Evolutionary conservation across 2,329 filamentous ascomycete species (phyloP), one percentile per base, ranked within the genome.

Genomic region (Ophiostoma montium): DNA sequence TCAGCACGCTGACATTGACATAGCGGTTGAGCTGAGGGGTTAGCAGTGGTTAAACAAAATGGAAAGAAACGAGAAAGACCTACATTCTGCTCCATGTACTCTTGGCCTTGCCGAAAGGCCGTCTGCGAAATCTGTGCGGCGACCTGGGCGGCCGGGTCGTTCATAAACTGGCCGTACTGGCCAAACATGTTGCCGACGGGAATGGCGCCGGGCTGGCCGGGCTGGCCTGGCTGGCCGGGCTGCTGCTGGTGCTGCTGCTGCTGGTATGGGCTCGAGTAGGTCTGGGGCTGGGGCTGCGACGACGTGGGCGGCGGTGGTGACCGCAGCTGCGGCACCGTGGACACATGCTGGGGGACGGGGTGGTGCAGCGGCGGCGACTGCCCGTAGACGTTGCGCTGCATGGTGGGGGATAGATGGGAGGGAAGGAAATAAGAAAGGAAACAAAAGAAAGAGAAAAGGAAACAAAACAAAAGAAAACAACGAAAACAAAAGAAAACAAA

Each of bases 21-120:
- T 90, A 95, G 65, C 75, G 73, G 56, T 75, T 75, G 56, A 76
- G 67, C 72, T 75, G 18, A 3, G 9, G 18, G 7, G 18, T 39
- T 6, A 39, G 36, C 12, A 6, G 3, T 11, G 4, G 18, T 19
- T 8, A n/a, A 35, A 9, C 11, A 11, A 5, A 32, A 44, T 12
- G 13, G 35, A 7, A 3, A 39, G 5, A 30, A 27, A 19, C 19
- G 15, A 41, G 3, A 32, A 27, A 31, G 15, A 41, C 15, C 8
- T n/a, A 95, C 90, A 60, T 95, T 96, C 64, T 94, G 86, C 67
- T 96, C 92, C 64, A 96, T 73, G 59, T 94, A 94, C 63, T 95
- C 86, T 65, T 94, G 87, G 10, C 89, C 90, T 52, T 92, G 88
- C 62, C 82, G 84, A 62, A 96, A 82, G 19, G 90, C 92, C 47